A percentile compares a stretch with the other conserved stretches of the same genome.
phyloP scores from a whole-genome alignment of 2,329 filamentous ascomycete species.

The Talaromyces islandicus region DNA sequence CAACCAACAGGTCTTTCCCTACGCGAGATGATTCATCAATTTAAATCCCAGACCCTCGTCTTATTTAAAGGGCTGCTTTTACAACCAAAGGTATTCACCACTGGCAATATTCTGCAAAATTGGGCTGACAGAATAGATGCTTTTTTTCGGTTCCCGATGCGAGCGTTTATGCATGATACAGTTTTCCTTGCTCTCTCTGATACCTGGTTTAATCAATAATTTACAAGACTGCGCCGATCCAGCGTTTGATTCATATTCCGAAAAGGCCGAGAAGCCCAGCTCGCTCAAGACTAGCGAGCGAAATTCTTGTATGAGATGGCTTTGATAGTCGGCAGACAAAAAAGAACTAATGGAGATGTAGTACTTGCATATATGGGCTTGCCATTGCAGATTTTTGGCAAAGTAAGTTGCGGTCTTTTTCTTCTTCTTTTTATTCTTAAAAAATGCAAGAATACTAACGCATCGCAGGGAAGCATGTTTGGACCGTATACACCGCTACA shows the following conservation, averaged over 20 bases:
- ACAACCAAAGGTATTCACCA: constrained; percentile 72
- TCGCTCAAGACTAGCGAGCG: constrained; percentile 88
- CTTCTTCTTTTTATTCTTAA: constrained; percentile 4
- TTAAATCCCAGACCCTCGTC: constrained; percentile 89
- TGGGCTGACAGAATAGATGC: constrained; percentile 58
- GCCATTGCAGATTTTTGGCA: constrained; percentile 90
- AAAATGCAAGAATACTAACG: constrained; percentile 17
- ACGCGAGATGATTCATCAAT: constrained; percentile 87
- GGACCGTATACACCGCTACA: constrained; percentile 95
- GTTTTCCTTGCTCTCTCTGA: constrained; percentile 90
- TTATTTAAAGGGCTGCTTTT: constrained; percentile 89
- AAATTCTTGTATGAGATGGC: constrained; percentile 55
- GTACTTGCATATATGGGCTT: constrained; percentile 91
- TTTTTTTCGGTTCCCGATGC: constrained; percentile 96
- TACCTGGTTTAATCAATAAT: constrained; percentile 83
- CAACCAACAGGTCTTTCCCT: constrained; percentile 55
- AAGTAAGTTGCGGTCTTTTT: constrained; percentile 45
- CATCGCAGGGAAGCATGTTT: constrained; percentile 77
- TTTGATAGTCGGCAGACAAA: neutral
- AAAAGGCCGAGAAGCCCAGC: constrained; percentile 67
- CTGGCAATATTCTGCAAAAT: neutral
- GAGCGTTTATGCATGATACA: constrained; percentile 97
- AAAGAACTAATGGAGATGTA: constrained; percentile 28
- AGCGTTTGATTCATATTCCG: constrained; percentile 78
- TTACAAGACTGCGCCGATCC: constrained; percentile 95